Percentiles rank a stretch among this genome's conserved stretches.
Conservation (phyloP, 495 filamentous ascomycete species). For the Penicillium fimorum region DNA sequence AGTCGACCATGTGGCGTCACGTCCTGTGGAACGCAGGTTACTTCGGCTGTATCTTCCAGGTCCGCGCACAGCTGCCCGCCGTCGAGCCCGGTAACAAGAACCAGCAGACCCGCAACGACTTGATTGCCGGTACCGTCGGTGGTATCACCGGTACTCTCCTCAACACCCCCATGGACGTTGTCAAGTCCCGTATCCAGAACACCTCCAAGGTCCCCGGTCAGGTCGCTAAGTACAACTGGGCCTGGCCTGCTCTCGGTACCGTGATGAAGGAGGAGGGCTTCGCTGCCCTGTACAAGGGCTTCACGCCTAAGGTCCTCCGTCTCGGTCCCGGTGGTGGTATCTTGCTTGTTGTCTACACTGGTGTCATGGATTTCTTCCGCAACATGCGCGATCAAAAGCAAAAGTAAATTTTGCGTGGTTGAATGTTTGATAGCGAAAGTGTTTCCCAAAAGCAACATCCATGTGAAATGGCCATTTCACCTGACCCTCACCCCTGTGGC, state of each 20-base stretch:
- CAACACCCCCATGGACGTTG: constrained; percentile 97
- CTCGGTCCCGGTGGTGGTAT: constrained; percentile 89
- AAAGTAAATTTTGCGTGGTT: constrained; percentile 12
- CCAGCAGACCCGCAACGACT: constrained; percentile 77
- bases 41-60: constrained; percentile 97
- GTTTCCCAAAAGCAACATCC: constrained; percentile 11
- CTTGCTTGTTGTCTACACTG: constrained; percentile 86
- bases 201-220: constrained; percentile 73
- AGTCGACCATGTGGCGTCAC: constrained; percentile 95
- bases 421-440: constrained; percentile 7
- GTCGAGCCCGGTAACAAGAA: constrained; percentile 67
- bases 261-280: constrained; percentile 95
- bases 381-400: constrained; percentile 44
- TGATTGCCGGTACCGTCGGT: constrained; percentile 82
- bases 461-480: constrained; percentile 1
- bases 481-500: constrained; percentile 5
- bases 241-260: constrained; percentile 77
- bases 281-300: constrained; percentile 91
- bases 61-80: constrained; percentile 76
- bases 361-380: constrained; percentile 89
- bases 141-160: constrained; percentile 90
- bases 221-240: constrained; percentile 96
- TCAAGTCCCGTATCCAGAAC: constrained; percentile 98
- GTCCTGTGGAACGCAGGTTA: constrained; percentile 97
- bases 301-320: constrained; percentile 90